phyloP scores from a whole-genome alignment of 805 yeast species.

The Kuraishia piskuri region DNA sequence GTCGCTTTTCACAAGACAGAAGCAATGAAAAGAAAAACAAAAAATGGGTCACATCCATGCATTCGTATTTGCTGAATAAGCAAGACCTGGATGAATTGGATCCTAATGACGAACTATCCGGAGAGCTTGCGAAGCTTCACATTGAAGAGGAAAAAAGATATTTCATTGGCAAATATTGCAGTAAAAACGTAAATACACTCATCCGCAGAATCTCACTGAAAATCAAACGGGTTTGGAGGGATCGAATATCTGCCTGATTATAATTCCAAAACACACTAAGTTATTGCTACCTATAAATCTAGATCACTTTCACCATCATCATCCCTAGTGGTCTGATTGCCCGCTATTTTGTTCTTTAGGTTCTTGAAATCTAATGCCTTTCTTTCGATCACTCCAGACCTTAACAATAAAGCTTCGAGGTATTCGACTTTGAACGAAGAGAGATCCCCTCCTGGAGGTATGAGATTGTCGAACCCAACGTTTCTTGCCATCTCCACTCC shows the following conservation, averaged over 20 bases:
- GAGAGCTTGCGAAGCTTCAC: neutral
- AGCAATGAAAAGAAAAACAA: no score
- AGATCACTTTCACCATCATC: conserved; percentile 30
- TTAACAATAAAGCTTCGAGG: conserved; percentile 36
- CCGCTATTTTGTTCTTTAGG: conserved; percentile 8
- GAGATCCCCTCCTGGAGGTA: conserved; percentile 24
- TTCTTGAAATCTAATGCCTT: conserved; percentile 23
- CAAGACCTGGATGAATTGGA: neutral
- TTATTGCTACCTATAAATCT: conserved; percentile 15
- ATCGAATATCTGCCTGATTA: no score
- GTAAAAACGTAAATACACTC: neutral
- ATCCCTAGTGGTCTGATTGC: neutral
- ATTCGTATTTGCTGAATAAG: neutral
- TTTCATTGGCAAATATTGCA: neutral
- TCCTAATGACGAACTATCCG: neutral
- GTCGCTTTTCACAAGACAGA: neutral
- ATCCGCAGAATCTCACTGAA: neutral
- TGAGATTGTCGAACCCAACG: conserved; percentile 57
- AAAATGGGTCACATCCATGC: neutral
- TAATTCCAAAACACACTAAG: neutral
- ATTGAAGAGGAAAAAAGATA: neutral
- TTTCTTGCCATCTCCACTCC: conserved; percentile 54
- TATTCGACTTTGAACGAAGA: conserved; percentile 36
- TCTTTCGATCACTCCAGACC: conserved; percentile 23
- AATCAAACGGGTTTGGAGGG: neutral